Evolutionary conservation across 768 basidiomycete species (phyloP), one percentile per base, ranked within the genome.

Genomic region (Cyclocybe cylindracea): DNA sequence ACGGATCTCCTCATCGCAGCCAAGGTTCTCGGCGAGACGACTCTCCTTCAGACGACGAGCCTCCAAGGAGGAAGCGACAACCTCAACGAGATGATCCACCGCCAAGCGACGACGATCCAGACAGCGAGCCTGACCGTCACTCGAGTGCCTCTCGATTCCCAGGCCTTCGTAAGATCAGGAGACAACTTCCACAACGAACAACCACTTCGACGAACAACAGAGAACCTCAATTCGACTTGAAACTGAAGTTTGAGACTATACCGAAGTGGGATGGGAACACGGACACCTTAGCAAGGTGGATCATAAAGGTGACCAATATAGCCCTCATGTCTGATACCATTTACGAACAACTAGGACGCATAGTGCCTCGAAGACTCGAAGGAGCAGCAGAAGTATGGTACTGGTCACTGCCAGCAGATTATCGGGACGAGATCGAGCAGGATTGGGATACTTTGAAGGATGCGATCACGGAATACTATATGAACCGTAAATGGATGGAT

Each of bases 251-350:
- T 1, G 65, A 71, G 1, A 51, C 40, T 8, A 61, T 73, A 8
- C 69, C 69, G 5, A 57, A 49, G 13, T 73, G 70, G 71, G 63
- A 71, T 49, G 70, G 70, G 0, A 58, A 71, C 41, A 50, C 57
- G 0, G 60, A 67, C 14, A 61, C 51, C 3, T 56, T 71, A 5
- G 58, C 59, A 2, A 8, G 62, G 35, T 71, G 71, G 70, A 53
- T 71, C 4, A 18, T 54, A 3, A 63, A 67, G 29, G 50, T 72
- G 3, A 66, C 68, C 46, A 38, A 60, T 13, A 48, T 71, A 2
- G 50, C 63, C 0, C 29, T 56, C 38, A 41, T 53, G 13, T 69
- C 67, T 0, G 3, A 9, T 2, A 52, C 45, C 2, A 50, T 71
- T 1, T 65, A 39, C 19, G 18, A 54, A 33, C 66, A 72, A 45